Evolutionary conservation across 129 eudicot species (phyloP).

Genomic region (Helichrysum umbraculigerum): DNA sequence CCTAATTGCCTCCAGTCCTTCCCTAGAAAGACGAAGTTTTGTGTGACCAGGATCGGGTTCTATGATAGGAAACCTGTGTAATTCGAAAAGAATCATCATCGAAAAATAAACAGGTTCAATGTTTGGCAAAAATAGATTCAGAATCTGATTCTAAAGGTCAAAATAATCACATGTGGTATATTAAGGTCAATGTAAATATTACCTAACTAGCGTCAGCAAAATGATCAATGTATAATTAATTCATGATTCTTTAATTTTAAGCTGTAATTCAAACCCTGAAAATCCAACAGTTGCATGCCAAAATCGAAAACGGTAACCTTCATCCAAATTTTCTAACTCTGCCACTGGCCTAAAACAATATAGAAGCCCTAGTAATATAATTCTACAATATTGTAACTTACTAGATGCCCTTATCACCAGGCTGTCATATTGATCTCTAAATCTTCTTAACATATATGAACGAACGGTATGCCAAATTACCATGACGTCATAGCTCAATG

Average conservation of each 20-base stretch:
- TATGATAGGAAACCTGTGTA: slow-evolving; percentile 89
- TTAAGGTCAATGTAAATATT: neutral
- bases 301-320: neutral
- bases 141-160: neutral
- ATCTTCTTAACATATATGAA: neutral
- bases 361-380: neutral
- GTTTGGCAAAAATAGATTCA: neutral
- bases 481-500: neutral
- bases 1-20: slow-evolving; percentile 86
- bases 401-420: neutral
- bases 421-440: neutral
- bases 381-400: slow-evolving; percentile 20
- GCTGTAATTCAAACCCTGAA: neutral
- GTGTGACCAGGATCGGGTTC: slow-evolving; percentile 99
- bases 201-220: neutral
- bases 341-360: neutral
- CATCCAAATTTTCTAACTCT: neutral
- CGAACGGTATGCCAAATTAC: slow-evolving; percentile 7
- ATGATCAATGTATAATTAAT: neutral
- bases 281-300: neutral
- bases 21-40: slow-evolving; percentile 84
- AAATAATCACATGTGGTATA: neutral
- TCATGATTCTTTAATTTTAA: neutral
- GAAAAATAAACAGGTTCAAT: slow-evolving; percentile 1
- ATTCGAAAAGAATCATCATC: slow-evolving; percentile 9